A percentile compares a stretch with the other conserved stretches of the same genome.
Evolutionary conservation across 495 filamentous ascomycete species (phyloP).

Genomic region (Lasiosphaeris hirsuta): DNA sequence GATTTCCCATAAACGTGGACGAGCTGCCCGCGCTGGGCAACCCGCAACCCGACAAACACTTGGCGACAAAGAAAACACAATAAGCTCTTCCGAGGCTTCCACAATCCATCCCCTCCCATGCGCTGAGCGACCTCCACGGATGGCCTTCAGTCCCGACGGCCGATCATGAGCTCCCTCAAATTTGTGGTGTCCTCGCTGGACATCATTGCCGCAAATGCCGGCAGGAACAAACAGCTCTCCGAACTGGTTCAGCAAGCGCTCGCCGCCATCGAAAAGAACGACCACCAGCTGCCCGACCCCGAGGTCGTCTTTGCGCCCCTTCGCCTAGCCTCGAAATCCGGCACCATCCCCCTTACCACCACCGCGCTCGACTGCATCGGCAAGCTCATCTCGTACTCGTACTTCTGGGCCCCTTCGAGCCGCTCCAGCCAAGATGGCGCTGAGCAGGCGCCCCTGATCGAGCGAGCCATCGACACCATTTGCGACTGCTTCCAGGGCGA

Average conservation of each 20-base stretch:
- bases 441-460: slow-evolving; percentile 67
- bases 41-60: background rate
- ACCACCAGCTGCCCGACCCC: slow-evolving; percentile 70
- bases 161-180: slow-evolving; percentile 84
- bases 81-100: background rate
- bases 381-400: slow-evolving; percentile 96
- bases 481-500: slow-evolving; percentile 99
- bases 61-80: slow-evolving; percentile 6
- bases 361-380: slow-evolving; percentile 96
- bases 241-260: slow-evolving; percentile 79
- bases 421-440: slow-evolving; percentile 43
- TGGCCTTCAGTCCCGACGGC: slow-evolving; percentile 39
- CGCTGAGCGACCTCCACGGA: slow-evolving; percentile 32
- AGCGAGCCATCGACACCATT: slow-evolving; percentile 97
- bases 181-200: slow-evolving; percentile 93
- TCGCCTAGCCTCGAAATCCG: slow-evolving; percentile 78
- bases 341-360: slow-evolving; percentile 78
- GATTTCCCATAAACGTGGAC: background rate
- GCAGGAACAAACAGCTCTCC: slow-evolving; percentile 72
- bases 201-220: slow-evolving; percentile 81
- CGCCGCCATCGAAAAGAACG: slow-evolving; percentile 72
- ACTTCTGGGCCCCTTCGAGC: slow-evolving; percentile 76
- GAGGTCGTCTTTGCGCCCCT: slow-evolving; percentile 89
- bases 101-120: slow-evolving; percentile 19
- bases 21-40: background rate